Conservation (phyloP, 257 asterid species). For the Hygrophila difformis region DNA sequence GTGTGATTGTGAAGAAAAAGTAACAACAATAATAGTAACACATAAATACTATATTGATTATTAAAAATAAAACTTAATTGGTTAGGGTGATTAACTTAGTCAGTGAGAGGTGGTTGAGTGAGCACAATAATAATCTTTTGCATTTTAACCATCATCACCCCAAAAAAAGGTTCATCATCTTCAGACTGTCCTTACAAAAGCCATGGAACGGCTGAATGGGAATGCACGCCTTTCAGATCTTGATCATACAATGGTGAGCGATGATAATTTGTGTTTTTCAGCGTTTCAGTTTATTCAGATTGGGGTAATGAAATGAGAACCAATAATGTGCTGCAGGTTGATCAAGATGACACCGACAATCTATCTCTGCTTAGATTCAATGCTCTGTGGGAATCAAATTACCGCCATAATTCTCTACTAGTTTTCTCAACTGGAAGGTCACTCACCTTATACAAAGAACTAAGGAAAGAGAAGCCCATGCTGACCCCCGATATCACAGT, state of each 20-base stretch:
- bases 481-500: constrained; percentile 92
- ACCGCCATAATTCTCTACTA: constrained; percentile 75
- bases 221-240: constrained; percentile 90
- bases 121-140: neutral
- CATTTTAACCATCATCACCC: neutral
- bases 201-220: constrained; percentile 64
- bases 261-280: neutral
- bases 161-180: neutral
- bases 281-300: constrained; percentile 2
- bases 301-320: constrained; percentile 15
- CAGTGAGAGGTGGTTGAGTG: no score
- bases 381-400: constrained; percentile 91
- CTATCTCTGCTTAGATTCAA: constrained; percentile 85
- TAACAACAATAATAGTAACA: no score
- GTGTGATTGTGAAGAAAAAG: neutral
- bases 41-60: no score
- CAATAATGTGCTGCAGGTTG: constrained; percentile 65
- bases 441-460: constrained; percentile 76
- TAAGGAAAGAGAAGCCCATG: constrained; percentile 98
- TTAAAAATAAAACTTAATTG: no score
- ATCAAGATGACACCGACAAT: constrained; percentile 77
- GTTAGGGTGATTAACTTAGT: no score
- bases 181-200: constrained; percentile 31
- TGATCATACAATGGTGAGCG: constrained; percentile 88
- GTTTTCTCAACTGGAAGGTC: constrained; percentile 99